A percentile compares a stretch with the other conserved stretches of the same genome.
Evolutionary conservation across 2,329 filamentous ascomycete genomes (phyloP).

Genomic region (Domatiomyces catenatus): DNA sequence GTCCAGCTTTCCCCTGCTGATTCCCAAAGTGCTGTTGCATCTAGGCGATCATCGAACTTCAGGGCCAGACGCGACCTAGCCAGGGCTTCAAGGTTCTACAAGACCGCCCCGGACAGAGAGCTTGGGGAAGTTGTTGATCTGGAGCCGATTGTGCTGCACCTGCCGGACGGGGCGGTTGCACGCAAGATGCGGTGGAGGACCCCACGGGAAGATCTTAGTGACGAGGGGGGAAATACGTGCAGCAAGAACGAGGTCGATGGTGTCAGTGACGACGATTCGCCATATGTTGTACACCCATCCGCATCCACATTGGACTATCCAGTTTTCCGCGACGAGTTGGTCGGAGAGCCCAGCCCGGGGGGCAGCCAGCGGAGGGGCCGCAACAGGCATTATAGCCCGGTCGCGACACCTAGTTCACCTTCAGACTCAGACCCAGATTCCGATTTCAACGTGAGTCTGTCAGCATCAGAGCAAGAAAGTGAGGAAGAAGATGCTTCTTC

Average conservation of each 20-base stretch:
- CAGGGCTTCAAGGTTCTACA: conserved; percentile 4
- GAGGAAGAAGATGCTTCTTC: background rate
- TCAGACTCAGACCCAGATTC: background rate
- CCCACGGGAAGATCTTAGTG: background rate
- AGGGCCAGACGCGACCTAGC: background rate
- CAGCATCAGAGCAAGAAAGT: background rate
- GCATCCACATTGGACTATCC: background rate
- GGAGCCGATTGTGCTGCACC: conserved; percentile 10
- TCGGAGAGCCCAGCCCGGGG: background rate
- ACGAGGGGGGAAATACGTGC: conserved; percentile 1
- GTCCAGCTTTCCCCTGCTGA: background rate
- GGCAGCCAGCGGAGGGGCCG: background rate
- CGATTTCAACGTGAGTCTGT: background rate
- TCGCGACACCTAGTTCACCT: background rate
- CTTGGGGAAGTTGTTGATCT: conserved; percentile 8
- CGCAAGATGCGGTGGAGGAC: conserved; percentile 10
- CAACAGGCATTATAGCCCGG: background rate
- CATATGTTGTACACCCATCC: background rate
- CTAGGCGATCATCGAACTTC: background rate
- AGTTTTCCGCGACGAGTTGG: background rate
- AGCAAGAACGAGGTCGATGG: background rate
- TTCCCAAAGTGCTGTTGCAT: background rate
- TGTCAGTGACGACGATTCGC: background rate
- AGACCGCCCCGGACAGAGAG: conserved; percentile 2
- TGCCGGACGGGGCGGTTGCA: conserved; percentile 10